Conservation (phyloP, 306 rosid genomes). For the Ochetophila trinervis region DNA sequence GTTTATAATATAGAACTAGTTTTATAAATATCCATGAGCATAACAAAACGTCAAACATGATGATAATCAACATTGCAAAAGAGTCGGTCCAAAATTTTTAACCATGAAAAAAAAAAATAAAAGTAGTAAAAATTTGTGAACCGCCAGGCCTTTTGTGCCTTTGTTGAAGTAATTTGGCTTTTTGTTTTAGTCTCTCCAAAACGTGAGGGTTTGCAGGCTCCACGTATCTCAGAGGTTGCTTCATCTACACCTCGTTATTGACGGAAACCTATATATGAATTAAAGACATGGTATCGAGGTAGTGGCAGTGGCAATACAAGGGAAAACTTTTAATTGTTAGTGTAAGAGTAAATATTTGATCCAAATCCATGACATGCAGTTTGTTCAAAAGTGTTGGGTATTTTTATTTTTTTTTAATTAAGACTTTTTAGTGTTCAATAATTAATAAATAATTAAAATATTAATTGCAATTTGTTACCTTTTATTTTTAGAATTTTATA, state of each 20-base stretch:
- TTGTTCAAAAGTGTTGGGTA: not conserved
- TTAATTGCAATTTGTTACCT: no score
- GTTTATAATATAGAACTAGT: no score
- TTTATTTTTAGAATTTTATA: no score
- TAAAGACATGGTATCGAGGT: no score
- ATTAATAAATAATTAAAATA: not conserved
- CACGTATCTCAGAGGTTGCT: not conserved
- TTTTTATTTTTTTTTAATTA: no score
- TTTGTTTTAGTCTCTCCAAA: not conserved
- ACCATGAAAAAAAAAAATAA: not conserved
- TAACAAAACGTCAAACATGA: not conserved
- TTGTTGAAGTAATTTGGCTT: not conserved
- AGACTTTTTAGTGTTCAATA: not conserved
- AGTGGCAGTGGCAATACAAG: no score
- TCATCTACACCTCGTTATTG: slow-evolving; percentile 1
- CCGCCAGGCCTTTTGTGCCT: not conserved
- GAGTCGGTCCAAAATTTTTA: slow-evolving; percentile 4
- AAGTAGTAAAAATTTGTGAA: slow-evolving; percentile 1
- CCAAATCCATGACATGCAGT: not conserved
- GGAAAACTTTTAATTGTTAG: not conserved
- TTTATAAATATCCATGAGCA: no score
- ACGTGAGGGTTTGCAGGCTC: slow-evolving; percentile 1
- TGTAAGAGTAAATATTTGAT: not conserved
- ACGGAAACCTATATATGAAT: not conserved
- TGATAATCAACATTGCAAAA: slow-evolving; percentile 10